These are phyloP conservation scores for grape (Vitis vinifera) DNA, from an alignment of 164 flowering plant species.

Conservation along the genomic window DNA sequence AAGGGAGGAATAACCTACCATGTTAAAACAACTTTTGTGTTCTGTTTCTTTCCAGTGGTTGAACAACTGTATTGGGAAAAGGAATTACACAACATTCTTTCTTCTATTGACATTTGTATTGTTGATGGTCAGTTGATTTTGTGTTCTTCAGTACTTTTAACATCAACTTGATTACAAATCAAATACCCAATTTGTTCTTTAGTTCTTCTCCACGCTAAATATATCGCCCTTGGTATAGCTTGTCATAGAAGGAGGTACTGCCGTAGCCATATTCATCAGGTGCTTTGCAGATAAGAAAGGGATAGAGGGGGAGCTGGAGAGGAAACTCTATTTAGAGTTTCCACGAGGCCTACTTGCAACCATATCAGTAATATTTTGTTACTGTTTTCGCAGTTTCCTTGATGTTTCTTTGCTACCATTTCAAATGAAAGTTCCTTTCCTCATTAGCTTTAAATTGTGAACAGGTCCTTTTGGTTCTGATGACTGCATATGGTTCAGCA, in stretches of 20 bases:
- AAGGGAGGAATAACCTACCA: neutral
- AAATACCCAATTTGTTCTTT: neutral
- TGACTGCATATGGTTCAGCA: conserved; percentile 78
- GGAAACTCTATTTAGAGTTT: conserved; percentile 52
- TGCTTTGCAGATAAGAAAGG: conserved; percentile 82
- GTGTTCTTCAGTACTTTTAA: neutral
- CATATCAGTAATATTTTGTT: conserved; percentile 52
- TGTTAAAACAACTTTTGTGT: neutral
- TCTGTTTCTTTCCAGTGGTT: conserved; percentile 66
- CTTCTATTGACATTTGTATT: conserved; percentile 75
- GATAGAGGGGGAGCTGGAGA: conserved; percentile 58
- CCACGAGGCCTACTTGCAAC: conserved; percentile 83
- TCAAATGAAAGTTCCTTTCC: neutral
- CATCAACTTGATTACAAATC: neutral
- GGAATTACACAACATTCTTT: conserved; percentile 85
- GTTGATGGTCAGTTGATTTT: conserved; percentile 63
- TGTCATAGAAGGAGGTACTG: conserved; percentile 79
- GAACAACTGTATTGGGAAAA: conserved; percentile 93
- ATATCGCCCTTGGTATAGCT: conserved; percentile 44
- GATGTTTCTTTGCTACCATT: neutral
- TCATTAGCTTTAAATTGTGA: conserved; percentile 9
- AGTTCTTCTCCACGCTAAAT: neutral
- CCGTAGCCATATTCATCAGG: conserved; percentile 78
- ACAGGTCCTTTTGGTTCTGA: conserved; percentile 63
- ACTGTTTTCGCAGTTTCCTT: neutral